Conservation (phyloP, 768 basidiomycete genomes). For the Suillus weaverae region DNA sequence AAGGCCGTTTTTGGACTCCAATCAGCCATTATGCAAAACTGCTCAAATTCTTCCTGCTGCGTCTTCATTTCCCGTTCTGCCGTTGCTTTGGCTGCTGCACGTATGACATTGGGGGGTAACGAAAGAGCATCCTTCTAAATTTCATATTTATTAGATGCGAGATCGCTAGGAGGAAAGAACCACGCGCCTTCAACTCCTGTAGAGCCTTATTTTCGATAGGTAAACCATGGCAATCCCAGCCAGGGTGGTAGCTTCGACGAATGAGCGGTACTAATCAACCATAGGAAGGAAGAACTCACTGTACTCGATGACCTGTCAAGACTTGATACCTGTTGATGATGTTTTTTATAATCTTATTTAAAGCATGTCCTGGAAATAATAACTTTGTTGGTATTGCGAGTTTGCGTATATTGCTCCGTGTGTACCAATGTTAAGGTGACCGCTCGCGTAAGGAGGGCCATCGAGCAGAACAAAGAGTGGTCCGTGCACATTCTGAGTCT, state of each 20-base stretch:
- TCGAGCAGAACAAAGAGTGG: conserved; percentile 87
- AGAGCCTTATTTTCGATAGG: conserved; percentile 96
- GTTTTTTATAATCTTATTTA: conserved; percentile 97
- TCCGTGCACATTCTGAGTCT: conserved; percentile 68
- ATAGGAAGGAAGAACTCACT: conserved; percentile 50
- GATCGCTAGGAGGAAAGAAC: background rate
- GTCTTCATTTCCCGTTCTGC: conserved; percentile 72
- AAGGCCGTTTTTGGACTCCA: conserved; percentile 77
- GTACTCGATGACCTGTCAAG: conserved; percentile 71
- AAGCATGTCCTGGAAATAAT: conserved; percentile 70
- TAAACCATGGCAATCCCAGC: conserved; percentile 98
- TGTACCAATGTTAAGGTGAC: conserved; percentile 91
- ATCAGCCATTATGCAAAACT: conserved; percentile 90
- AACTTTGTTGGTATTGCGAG: background rate
- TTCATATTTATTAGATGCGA: background rate
- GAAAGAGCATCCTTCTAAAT: conserved; percentile 55
- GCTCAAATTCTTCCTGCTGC: conserved; percentile 78
- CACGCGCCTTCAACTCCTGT: conserved; percentile 63
- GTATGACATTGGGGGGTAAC: conserved; percentile 61
- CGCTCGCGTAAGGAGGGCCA: conserved; percentile 97
- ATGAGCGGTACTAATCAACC: conserved; percentile 4
- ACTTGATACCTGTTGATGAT: conserved; percentile 91
- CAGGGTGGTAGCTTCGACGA: conserved; percentile 78
- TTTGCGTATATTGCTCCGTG: background rate
- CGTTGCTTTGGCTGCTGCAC: conserved; percentile 66